phyloP scores from a whole-genome alignment of 1,284 basidiomycete species.

The Boletus sp. region DNA sequence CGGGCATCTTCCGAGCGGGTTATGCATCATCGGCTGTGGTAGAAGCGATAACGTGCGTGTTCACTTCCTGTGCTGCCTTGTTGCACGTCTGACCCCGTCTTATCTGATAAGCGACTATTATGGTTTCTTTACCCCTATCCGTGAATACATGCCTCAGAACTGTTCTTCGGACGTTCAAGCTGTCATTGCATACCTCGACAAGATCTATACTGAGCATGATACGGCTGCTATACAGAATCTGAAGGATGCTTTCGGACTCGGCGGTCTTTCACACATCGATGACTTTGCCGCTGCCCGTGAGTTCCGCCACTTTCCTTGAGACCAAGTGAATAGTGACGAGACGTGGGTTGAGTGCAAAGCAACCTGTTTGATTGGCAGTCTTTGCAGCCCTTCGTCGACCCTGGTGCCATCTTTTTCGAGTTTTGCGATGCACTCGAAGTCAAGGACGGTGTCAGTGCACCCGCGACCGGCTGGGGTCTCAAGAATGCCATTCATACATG shows the following conservation, averaged over 20 bases:
- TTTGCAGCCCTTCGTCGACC: conserved; percentile 36
- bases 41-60: conserved; percentile 52
- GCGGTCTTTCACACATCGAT: conserved; percentile 53
- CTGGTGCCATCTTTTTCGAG: conserved; percentile 46
- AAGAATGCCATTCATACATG: conserved; percentile 59
- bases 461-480: conserved; percentile 57
- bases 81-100: not conserved
- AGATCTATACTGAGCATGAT: conserved; percentile 46
- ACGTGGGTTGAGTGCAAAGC: conserved; percentile 43
- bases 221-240: conserved; percentile 44
- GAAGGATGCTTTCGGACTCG: conserved; percentile 58
- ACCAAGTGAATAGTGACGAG: not conserved
- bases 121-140: conserved; percentile 68
- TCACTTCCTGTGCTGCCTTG: not conserved
- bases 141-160: conserved; percentile 65
- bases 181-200: conserved; percentile 61
- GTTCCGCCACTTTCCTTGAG: not conserved
- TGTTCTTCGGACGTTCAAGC: conserved; percentile 68
- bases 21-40: conserved; percentile 73
- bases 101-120: conserved; percentile 51
- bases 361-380: conserved; percentile 48
- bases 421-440: conserved; percentile 76
- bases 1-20: conserved; percentile 61
- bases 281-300: conserved; percentile 59
- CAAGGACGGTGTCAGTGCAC: conserved; percentile 54